phyloP scores from a whole-genome alignment of 2,329 filamentous ascomycete genomes.

The Elsinoe arachidis region DNA sequence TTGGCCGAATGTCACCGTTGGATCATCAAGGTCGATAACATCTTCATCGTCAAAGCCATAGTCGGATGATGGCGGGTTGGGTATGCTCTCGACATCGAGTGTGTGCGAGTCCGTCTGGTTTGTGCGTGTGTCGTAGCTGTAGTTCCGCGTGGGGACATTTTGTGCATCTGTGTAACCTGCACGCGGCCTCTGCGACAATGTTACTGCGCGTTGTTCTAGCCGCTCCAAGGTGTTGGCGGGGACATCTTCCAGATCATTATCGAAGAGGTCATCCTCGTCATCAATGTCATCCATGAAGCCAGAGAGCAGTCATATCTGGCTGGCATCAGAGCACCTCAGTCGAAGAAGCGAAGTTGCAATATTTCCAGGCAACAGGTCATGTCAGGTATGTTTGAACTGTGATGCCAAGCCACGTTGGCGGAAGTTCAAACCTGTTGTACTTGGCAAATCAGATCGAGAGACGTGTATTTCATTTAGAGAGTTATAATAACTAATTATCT shows the following conservation, averaged over 20 bases:
- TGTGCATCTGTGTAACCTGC: no score
- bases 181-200: not conserved
- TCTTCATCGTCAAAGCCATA: constrained; percentile 40
- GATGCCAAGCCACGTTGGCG: constrained; percentile 3
- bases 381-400: not conserved
- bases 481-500: no score
- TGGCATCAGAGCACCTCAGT: not conserved
- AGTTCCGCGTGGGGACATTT: not conserved
- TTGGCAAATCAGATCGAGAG: no score
- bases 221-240: constrained; percentile 37
- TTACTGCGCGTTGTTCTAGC: constrained; percentile 35
- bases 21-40: constrained; percentile 38
- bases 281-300: constrained; percentile 23
- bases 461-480: no score
- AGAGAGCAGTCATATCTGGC: not conserved
- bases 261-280: constrained; percentile 39
- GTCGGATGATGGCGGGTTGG: constrained; percentile 29
- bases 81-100: not conserved
- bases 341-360: not conserved
- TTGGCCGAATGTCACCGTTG: constrained; percentile 16
- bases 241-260: constrained; percentile 38
- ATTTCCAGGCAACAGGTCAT: not conserved
- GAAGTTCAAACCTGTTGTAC: no score
- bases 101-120: not conserved
- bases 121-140: not conserved